Conservation (phyloP, 78 protist species). For the Dictyostelium capitatum region DNA sequence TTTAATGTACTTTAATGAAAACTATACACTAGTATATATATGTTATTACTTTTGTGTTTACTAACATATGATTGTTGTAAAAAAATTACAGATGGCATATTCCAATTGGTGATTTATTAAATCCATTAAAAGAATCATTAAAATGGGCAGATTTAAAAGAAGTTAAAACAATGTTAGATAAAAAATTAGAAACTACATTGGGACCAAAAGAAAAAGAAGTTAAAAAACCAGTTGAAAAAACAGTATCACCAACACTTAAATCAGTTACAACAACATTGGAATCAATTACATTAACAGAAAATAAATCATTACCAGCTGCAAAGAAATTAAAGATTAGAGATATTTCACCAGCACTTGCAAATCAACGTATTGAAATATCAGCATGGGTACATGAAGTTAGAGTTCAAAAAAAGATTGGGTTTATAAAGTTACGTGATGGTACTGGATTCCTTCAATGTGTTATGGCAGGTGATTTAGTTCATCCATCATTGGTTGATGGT, state of each 20-base stretch:
- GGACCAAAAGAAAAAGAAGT: constrained; percentile 61
- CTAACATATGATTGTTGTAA: background rate
- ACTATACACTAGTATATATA: too few species aligned
- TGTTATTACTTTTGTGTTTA: background rate
- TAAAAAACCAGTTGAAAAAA: background rate
- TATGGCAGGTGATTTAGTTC: constrained; percentile 27
- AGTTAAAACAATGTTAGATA: constrained; percentile 45
- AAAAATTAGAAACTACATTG: constrained; percentile 19
- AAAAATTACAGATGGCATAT: constrained; percentile 43
- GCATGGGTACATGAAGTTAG: constrained; percentile 96
- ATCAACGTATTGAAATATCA: constrained; percentile 80
- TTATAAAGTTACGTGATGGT: constrained; percentile 97
- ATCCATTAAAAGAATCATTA: constrained; percentile 69
- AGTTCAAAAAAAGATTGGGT: constrained; percentile 81
- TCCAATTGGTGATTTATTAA: constrained; percentile 77
- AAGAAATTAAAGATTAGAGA: constrained; percentile 77
- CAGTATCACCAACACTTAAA: background rate
- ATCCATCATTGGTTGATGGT: constrained; percentile 38
- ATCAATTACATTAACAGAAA: constrained; percentile 49
- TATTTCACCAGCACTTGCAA: constrained; percentile 40
- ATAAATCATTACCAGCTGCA: constrained; percentile 68
- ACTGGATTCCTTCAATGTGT: constrained; percentile 94
- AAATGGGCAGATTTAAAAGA: constrained; percentile 77
- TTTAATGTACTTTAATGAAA: too few species aligned
- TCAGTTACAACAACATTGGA: background rate